Evolutionary conservation across 768 basidiomycete species (phyloP).

Genomic region (Suillus occidentalis): DNA sequence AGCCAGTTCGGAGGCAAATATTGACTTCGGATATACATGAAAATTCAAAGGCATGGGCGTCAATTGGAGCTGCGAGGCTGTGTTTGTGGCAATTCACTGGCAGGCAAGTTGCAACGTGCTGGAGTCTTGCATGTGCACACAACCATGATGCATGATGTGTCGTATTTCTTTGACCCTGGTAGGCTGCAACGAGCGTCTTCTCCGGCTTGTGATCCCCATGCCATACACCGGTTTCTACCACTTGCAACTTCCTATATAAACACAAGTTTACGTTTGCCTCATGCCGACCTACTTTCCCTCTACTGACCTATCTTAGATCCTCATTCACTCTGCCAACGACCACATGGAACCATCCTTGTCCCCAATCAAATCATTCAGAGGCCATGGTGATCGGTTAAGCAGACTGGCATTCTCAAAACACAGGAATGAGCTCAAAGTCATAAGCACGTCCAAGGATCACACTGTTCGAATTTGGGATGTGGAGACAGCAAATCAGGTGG

Average conservation of each 20-base stretch:
- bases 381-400: background rate
- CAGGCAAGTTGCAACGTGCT: too few relatives aligned
- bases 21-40: too few relatives aligned
- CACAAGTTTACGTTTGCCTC: background rate
- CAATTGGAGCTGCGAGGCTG: too few relatives aligned
- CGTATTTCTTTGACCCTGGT: background rate
- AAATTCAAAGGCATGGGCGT: too few relatives aligned
- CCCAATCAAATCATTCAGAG: background rate
- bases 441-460: fast-evolving
- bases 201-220: background rate
- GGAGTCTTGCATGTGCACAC: background rate
- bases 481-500: background rate
- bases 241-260: background rate
- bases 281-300: background rate
- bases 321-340: background rate
- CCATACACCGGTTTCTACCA: background rate
- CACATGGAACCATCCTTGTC: background rate
- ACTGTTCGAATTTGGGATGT: background rate
- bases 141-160: too few relatives aligned
- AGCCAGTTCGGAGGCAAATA: too few relatives aligned
- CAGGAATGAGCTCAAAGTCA: too few relatives aligned
- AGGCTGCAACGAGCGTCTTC: background rate
- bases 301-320: background rate
- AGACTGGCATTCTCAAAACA: background rate
- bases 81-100: too few relatives aligned